These are phyloP conservation scores for Coemansia sp. DNA, from an alignment of 192 early-diverging fungal species.

Conservation along the genomic window DNA sequence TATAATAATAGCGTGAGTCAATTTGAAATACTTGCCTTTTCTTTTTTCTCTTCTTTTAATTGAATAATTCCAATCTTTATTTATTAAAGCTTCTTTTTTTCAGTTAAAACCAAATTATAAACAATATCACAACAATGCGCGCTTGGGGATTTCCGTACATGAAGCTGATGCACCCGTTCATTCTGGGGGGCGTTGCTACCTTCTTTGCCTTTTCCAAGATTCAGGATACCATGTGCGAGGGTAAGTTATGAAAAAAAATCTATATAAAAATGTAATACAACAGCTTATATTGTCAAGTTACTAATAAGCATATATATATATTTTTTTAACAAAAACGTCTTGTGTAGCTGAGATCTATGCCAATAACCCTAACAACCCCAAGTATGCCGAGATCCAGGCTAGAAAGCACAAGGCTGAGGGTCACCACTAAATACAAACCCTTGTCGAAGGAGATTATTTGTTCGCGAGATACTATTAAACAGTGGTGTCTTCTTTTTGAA, in stretches of 20 bases:
- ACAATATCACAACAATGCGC: slow-evolving; percentile 26
- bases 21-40: background rate
- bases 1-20: background rate
- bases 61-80: background rate
- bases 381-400: slow-evolving; percentile 55
- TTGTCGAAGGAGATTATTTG: too few species aligned
- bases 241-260: slow-evolving; percentile 15
- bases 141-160: slow-evolving; percentile 53
- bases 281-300: background rate
- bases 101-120: background rate
- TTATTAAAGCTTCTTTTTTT: background rate
- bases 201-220: slow-evolving; percentile 45
- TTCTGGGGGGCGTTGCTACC: slow-evolving; percentile 44
- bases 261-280: background rate
- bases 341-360: slow-evolving; percentile 45
- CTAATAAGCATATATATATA: background rate
- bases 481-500: background rate
- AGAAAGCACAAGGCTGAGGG: slow-evolving; percentile 55
- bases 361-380: slow-evolving; percentile 49
- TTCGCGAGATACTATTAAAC: background rate
- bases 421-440: slow-evolving; percentile 15
- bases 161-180: slow-evolving; percentile 58
- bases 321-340: background rate
- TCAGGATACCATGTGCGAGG: slow-evolving; percentile 51
- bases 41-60: background rate